These are phyloP conservation scores for Thielaviopsis ethacetica DNA, from an alignment of 2,329 filamentous ascomycete species.

Conservation along the genomic window DNA sequence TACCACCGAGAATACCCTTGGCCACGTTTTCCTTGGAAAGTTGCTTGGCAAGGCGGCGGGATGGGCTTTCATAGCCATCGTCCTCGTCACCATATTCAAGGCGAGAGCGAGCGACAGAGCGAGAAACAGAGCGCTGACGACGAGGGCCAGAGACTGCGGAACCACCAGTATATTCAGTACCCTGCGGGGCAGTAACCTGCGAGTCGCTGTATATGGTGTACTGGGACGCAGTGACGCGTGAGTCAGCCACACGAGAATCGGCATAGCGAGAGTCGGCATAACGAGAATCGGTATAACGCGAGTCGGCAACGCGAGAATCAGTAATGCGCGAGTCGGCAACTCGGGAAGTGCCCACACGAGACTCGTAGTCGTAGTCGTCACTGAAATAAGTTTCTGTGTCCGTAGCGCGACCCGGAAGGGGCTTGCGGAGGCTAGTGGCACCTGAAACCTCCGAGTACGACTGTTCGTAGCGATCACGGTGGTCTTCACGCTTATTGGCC, in stretches of 20 bases:
- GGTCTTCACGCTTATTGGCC: constrained; percentile 25
- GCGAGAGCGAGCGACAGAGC: constrained; percentile 24
- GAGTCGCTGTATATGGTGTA: constrained; percentile 11
- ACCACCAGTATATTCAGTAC: constrained; percentile 8
- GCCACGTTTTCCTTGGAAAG: constrained; percentile 21
- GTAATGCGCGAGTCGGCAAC: too few relatives aligned
- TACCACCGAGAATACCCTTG: constrained; percentile 40
- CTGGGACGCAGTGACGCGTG: constrained; percentile 3
- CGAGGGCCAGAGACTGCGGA: constrained; percentile 1
- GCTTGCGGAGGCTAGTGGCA: constrained; percentile 38
- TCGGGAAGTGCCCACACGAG: constrained; percentile 25
- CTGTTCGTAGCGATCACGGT: constrained; percentile 36
- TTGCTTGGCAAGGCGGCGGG: constrained; percentile 28
- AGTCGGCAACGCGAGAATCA: too few relatives aligned
- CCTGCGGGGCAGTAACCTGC: constrained; percentile 2
- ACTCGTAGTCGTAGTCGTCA: constrained; percentile 33
- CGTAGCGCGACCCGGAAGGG: constrained; percentile 19
- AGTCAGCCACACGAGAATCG: too few relatives aligned
- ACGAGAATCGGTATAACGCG: too few relatives aligned
- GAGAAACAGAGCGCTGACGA: constrained; percentile 4
- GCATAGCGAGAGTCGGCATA: too few relatives aligned
- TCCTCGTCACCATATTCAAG: constrained; percentile 14
- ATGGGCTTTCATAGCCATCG: constrained; percentile 31
- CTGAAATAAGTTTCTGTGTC: constrained; percentile 34
- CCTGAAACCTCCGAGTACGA: constrained; percentile 47